phyloP scores from a whole-genome alignment of 768 basidiomycete genomes.

The Termitomyces sp. region DNA sequence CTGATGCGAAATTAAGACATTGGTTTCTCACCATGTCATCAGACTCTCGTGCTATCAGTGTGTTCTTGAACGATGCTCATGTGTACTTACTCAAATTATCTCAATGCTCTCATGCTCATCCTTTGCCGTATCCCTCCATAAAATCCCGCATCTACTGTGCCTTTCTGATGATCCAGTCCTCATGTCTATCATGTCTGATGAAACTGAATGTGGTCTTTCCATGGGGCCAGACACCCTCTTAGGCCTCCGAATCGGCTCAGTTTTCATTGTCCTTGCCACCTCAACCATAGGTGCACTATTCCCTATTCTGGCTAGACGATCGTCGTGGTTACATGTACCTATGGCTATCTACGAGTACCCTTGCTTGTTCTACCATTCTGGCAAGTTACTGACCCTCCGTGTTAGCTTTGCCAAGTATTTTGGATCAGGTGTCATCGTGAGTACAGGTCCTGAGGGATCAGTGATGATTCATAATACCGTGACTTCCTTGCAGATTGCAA shows the following conservation, averaged over 20 bases:
- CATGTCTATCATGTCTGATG: neutral
- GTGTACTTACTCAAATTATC: neutral
- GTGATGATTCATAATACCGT: neutral
- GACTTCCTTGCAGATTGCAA: constrained; percentile 57
- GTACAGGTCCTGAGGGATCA: constrained; percentile 16
- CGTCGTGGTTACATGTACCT: constrained; percentile 50
- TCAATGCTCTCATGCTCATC: neutral
- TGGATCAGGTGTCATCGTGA: constrained; percentile 82
- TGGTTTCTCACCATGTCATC: too few relatives aligned
- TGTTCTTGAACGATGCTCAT: neutral
- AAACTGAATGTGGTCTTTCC: constrained; percentile 41
- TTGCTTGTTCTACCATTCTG: neutral
- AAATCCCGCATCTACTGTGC: neutral
- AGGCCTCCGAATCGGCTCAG: constrained; percentile 58
- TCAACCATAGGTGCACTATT: constrained; percentile 62
- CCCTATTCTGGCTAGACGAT: constrained; percentile 57
- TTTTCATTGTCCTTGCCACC: constrained; percentile 67
- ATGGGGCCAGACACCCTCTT: constrained; percentile 38
- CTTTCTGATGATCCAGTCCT: neutral
- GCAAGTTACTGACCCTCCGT: neutral
- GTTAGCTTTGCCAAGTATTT: constrained; percentile 84
- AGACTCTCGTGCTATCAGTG: too few relatives aligned
- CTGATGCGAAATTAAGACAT: too few relatives aligned
- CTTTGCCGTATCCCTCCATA: neutral
- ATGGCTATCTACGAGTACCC: constrained; percentile 60